Evolutionary conservation across 768 basidiomycete species (phyloP), one percentile per base, ranked within the genome.

Genomic region (Hygrocybe punicea): DNA sequence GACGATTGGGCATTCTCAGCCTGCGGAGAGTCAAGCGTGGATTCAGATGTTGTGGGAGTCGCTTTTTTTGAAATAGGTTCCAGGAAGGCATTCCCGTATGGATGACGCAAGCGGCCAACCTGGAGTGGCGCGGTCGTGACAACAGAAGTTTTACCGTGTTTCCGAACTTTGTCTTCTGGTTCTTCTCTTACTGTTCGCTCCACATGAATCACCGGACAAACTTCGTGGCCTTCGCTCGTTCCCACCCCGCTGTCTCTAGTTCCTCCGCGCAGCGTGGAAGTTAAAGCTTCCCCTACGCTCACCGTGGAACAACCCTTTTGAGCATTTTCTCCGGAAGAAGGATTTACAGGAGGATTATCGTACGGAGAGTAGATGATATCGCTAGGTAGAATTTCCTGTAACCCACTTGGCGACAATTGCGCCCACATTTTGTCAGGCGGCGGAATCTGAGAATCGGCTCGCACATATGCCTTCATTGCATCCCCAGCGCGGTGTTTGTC

Each of bases 221-320:
- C 59, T n/a, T 60, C 57, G 55, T 76, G 75, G 4, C 69, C 72
- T 53, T 81, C 81, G 59, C 78, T 80, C 6, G 75, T 77, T 23
- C 78, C 81, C 24, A 79, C 60, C 6, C 79, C 82, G 48, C 80
- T 81, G 56, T 81, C 80, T 45, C 60, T 63, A 53, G 58, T 57
- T 17, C 69, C 65, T 23, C 50, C 62, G 25, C 61, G 62, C 58
- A 60, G 60, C 54, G 44, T 61, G 58, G 42, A 2, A 78, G 51
- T 79, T 35, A 91, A 74, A 16, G 83, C 82, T 58, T 88, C 86
- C 8, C 81, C 86, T 7, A 89, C 78, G 10, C 82, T 52, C 5
- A 52, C 51, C 2, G 35, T 37, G 34, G 29, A 33, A 23, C 36
- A n/a, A 11, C 16, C 23, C 19, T 35, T 37, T 16, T 35, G 51